phyloP scores from a whole-genome alignment of 805 yeast genomes.

The Hanseniaspora guilliermondii region DNA sequence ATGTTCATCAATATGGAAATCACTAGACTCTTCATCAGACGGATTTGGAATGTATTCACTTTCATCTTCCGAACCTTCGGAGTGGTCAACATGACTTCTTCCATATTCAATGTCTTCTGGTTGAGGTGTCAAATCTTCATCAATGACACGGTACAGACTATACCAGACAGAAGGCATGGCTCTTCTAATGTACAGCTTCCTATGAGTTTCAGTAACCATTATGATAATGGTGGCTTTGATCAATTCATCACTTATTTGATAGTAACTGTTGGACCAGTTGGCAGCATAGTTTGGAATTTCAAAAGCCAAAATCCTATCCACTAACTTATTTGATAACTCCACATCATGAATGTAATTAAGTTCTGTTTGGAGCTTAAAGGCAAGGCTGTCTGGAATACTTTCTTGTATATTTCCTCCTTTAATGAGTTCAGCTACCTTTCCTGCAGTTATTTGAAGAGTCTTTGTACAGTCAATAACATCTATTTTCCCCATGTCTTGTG shows the following conservation, averaged over 20 bases:
- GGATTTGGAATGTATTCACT: constrained; percentile 1
- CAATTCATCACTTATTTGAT: not conserved
- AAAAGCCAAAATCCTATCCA: not conserved
- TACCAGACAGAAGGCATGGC: not conserved
- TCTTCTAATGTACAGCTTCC: not conserved
- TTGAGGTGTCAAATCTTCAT: not conserved
- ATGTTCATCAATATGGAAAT: not conserved
- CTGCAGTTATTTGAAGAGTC: not conserved
- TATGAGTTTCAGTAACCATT: not conserved
- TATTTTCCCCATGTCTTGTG: constrained; percentile 44
- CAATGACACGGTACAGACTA: not conserved
- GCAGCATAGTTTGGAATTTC: not conserved
- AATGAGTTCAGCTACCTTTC: constrained; percentile 18
- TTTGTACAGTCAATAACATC: constrained; percentile 8
- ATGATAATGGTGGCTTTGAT: not conserved
- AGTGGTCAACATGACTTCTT: constrained; percentile 12
- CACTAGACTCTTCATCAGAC: not conserved
- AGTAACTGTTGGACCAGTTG: not conserved
- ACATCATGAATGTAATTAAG: not conserved
- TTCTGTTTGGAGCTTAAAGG: not conserved
- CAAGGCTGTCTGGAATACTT: not conserved
- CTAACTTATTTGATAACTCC: not conserved
- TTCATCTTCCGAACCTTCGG: constrained; percentile 15
- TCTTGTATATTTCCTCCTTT: constrained; percentile 8
- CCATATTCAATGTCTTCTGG: constrained; percentile 12